Evolutionary conservation across 2,329 filamentous ascomycete species (phyloP).

Genomic region (Myriosclerotinia scirpicola): DNA sequence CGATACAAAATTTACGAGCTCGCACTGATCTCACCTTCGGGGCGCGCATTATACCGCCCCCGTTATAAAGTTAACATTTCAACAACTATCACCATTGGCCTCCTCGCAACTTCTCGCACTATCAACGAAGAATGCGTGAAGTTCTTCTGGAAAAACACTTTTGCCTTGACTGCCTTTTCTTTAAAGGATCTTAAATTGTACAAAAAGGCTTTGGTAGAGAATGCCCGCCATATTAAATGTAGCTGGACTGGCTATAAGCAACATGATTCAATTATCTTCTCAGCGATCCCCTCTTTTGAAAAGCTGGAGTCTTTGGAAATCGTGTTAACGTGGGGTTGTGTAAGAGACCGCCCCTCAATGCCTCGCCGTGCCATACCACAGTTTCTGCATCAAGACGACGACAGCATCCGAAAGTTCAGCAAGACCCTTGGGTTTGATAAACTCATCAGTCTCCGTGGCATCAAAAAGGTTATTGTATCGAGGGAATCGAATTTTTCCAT

Average conservation of each 20-base stretch:
- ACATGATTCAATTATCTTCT: constrained; percentile 10
- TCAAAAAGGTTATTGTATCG: constrained; percentile 29
- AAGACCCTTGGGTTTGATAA: constrained; percentile 28
- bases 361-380: background rate
- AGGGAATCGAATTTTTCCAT: background rate
- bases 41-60: background rate
- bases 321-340: constrained; percentile 13
- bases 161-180: constrained; percentile 17
- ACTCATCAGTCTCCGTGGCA: constrained; percentile 25
- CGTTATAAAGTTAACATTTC: background rate
- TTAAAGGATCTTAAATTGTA: background rate
- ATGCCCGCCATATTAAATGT: constrained; percentile 26
- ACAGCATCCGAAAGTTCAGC: constrained; percentile 26
- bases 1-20: constrained; percentile 30
- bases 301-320: constrained; percentile 25
- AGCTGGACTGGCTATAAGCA: constrained; percentile 25
- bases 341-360: background rate
- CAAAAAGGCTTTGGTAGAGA: constrained; percentile 14
- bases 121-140: constrained; percentile 26
- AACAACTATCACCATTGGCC: constrained; percentile 17
- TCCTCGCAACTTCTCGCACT: constrained; percentile 27
- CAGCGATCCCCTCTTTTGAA: constrained; percentile 12
- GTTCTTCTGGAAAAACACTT: constrained; percentile 32
- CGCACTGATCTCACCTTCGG: constrained; percentile 17
- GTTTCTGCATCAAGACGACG: constrained; percentile 19